Evolutionary conservation across 306 rosid genomes (phyloP), one percentile per base, ranked within the genome.

Genomic region (Ochetophila trinervis): DNA sequence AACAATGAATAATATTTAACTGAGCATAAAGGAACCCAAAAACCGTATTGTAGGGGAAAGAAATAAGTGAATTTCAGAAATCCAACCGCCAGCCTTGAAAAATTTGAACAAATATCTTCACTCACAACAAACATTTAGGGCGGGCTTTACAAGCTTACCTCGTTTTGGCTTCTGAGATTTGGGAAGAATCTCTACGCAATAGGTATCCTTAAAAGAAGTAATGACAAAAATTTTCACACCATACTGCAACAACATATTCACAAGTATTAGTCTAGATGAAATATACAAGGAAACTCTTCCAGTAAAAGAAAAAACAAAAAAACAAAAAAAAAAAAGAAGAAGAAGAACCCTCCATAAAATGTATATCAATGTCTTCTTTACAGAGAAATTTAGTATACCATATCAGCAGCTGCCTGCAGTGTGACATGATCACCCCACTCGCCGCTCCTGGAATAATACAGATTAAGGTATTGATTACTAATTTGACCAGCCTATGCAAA

Each of bases 351-450:
- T 6, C 55, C 57, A 67, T 7, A 51, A 7, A 65, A 7, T n/a
- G 27, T 7, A 36, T 13, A 24, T 22, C 56, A 48, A 16, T 57
- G 42, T 57, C 4, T 8, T 17, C 52, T 58, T 40, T 49, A 61
- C 23, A 21, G 35, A 51, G 27, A 57, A 62, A 62, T 49, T 42
- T 61, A 27, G 62, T 74, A 24, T 86, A 87, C 98, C 76, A 60
- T 70, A 82, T 92, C 93, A 62, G 90, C 93, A 53, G 93, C 93
- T 20, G 95, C 96, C 78, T 87, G 96, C 73, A 92, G 87, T 52
- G 93, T 89, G 71, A 92, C 96, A 68, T 89, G 96, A 78, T 89
- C 98, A 13, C 95, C 96, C 96, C 98, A 92, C 71, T 89, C 95
- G 6, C 96, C 92, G 66, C 85, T 84, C 86, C 96, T 91, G 66